Percentiles rank a stretch among this genome's conserved stretches.
Conservation (phyloP, 441 rosid species). For the Gossypium davidsonii region DNA sequence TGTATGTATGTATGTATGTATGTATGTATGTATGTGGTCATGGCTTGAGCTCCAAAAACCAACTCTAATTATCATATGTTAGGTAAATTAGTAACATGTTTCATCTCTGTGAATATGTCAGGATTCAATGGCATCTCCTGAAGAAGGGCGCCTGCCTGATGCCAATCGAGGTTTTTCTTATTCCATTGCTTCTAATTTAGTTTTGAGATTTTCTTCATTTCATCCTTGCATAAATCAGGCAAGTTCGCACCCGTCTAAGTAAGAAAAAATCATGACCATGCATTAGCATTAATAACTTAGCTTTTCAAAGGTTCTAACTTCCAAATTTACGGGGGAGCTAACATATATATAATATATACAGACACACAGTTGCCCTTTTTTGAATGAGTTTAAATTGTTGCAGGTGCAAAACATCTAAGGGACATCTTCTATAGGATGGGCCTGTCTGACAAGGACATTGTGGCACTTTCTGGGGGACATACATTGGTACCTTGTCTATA, state of each 20-base stretch:
- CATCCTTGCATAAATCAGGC: no score
- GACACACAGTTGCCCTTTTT: neutral
- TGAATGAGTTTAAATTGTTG: neutral
- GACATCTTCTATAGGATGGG: conserved; percentile 10
- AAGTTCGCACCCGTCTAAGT: no score
- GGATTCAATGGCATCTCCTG: conserved; percentile 54
- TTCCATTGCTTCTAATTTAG: neutral
- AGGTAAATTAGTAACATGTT: neutral
- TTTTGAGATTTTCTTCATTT: neutral
- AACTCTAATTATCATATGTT: neutral
- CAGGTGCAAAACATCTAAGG: conserved; percentile 8
- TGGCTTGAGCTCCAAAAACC: neutral
- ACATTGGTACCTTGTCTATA: conserved; percentile 3
- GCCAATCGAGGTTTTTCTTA: conserved; percentile 42
- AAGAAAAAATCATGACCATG: no score
- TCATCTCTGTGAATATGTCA: conserved; percentile 19
- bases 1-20: neutral
- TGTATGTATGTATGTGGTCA: neutral
- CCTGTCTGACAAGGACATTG: conserved; percentile 4
- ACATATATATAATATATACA: neutral
- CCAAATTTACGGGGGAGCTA: no score
- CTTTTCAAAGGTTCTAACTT: no score
- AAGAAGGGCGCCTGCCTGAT: conserved; percentile 82
- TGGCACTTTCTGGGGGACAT: conserved; percentile 5
- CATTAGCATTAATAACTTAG: no score